phyloP scores from a whole-genome alignment of 306 rosid genomes.

The Biancaea sappan region DNA sequence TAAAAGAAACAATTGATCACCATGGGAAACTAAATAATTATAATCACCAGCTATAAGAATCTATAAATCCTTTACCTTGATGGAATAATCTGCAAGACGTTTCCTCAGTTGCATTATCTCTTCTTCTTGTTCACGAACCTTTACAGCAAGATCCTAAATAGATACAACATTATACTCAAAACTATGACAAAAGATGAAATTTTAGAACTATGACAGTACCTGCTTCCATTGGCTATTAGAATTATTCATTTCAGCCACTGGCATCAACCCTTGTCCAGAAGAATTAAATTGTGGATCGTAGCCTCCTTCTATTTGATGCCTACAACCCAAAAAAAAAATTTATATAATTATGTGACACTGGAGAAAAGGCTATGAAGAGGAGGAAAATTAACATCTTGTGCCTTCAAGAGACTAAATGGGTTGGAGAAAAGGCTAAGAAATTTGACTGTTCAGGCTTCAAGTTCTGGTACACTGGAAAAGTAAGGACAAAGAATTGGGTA shows the following conservation, averaged over 20 bases:
- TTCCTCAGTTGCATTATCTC: constrained; percentile 81
- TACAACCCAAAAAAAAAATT: no score
- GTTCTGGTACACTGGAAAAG: no score
- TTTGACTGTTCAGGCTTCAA: no score
- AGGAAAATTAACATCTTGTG: no score
- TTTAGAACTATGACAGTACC: constrained; percentile 47
- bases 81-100: constrained; percentile 84
- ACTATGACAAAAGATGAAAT: constrained; percentile 19
- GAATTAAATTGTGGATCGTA: constrained; percentile 53
- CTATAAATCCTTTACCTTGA: constrained; percentile 58
- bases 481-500: no score
- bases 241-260: constrained; percentile 59
- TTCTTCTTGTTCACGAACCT: constrained; percentile 78
- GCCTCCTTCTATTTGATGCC: constrained; percentile 65
- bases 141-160: constrained; percentile 62
- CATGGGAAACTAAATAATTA: neutral
- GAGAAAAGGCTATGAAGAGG: no score
- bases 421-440: no score
- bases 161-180: constrained; percentile 33
- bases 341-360: no score
- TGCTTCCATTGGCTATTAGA: constrained; percentile 70
- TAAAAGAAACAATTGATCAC: constrained; percentile 28
- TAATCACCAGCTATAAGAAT: constrained; percentile 12
- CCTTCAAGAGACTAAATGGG: no score
- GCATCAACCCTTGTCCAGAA: constrained; percentile 67